These are phyloP conservation scores for Panellus pusillus DNA, from an alignment of 768 basidiomycete species.

Conservation along the genomic window DNA sequence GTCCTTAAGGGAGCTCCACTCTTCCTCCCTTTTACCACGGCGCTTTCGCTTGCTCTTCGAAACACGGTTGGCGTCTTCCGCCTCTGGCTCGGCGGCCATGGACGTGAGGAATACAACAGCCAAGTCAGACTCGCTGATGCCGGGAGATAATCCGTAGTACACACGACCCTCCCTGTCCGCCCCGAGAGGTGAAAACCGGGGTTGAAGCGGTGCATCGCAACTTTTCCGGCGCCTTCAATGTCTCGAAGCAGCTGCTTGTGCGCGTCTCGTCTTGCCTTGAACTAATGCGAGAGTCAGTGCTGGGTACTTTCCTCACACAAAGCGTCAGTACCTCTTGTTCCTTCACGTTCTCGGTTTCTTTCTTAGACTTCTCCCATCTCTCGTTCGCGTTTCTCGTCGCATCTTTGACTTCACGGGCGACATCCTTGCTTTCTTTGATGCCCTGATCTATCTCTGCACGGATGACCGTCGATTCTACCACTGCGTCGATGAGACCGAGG, in stretches of 20 bases:
- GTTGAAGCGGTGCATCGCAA: conserved; percentile 44
- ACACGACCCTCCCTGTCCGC: conserved; percentile 62
- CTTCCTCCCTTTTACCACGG: conserved; percentile 42
- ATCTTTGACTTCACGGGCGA: conserved; percentile 50
- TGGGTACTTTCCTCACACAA: not conserved
- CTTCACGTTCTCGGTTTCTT: conserved; percentile 31
- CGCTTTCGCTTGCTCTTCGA: conserved; percentile 44
- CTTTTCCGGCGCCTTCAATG: conserved; percentile 57
- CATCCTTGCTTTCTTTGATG: conserved; percentile 54
- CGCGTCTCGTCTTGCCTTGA: conserved; percentile 41
- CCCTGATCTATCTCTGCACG: conserved; percentile 65
- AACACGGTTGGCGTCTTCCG: conserved; percentile 30
- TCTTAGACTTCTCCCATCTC: conserved; percentile 50
- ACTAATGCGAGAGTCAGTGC: conserved; percentile 26
- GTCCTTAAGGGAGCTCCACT: conserved; percentile 50
- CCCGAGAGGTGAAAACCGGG: conserved; percentile 66
- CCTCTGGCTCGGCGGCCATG: conserved; percentile 28
- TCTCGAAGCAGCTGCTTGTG: conserved; percentile 52
- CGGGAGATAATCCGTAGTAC: conserved; percentile 69
- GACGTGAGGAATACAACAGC: conserved; percentile 39
- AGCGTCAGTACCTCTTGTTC: conserved; percentile 28
- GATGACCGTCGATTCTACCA: conserved; percentile 44
- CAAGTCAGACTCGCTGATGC: conserved; percentile 55
- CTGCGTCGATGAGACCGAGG: conserved; percentile 54
- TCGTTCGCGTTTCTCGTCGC: conserved; percentile 56